phyloP scores from a whole-genome alignment of 495 filamentous ascomycete genomes.

The Tuber indicum region DNA sequence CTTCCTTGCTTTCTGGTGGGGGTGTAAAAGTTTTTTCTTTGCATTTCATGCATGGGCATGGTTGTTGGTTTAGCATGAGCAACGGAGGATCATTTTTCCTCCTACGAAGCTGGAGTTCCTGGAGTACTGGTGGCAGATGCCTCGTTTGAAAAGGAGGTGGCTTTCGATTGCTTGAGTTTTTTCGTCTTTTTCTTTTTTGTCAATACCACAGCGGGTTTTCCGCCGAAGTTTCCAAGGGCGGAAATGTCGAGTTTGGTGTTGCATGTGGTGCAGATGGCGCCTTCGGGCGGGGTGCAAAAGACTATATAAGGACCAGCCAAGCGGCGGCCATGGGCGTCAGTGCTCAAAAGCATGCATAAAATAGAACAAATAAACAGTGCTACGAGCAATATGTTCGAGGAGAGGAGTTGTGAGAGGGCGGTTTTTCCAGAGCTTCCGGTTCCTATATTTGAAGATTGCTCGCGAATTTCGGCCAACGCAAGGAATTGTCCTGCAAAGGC shows the following conservation, averaged over 20 bases:
- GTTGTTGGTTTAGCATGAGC: background rate
- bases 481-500: background rate
- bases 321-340: slow-evolving; percentile 8
- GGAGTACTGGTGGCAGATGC: slow-evolving; percentile 35
- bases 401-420: background rate
- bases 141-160: slow-evolving; percentile 33
- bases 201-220: slow-evolving; percentile 66
- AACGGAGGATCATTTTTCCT: background rate
- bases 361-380: background rate
- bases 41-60: background rate
- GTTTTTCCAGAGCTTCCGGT: background rate
- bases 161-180: slow-evolving; percentile 48
- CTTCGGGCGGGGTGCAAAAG: slow-evolving; percentile 60
- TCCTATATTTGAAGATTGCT: background rate
- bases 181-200: slow-evolving; percentile 65
- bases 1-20: background rate
- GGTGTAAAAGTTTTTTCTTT: background rate
- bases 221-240: slow-evolving; percentile 65
- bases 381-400: background rate
- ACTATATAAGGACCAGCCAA: slow-evolving; percentile 44
- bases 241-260: slow-evolving; percentile 59
- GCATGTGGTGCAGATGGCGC: slow-evolving; percentile 79
- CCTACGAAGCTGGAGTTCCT: slow-evolving; percentile 35
- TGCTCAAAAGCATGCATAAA: background rate
- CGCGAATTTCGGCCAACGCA: background rate